Conservation (phyloP, 768 basidiomycete genomes). For the Mycena filopes region DNA sequence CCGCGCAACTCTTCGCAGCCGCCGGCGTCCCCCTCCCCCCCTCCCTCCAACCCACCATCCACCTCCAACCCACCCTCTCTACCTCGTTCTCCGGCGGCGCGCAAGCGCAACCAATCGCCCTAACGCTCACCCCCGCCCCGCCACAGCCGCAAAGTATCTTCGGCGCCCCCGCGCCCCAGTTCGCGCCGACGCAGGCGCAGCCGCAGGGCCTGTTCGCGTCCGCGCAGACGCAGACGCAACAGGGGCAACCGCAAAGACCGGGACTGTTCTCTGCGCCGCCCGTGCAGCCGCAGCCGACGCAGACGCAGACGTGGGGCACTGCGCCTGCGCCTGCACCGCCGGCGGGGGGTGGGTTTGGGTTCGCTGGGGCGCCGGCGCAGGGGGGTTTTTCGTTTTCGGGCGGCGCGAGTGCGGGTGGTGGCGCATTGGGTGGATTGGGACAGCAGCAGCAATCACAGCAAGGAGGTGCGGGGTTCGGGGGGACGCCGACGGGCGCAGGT, state of each 20-base stretch:
- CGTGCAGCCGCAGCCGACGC: not conserved
- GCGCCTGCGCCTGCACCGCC: not conserved
- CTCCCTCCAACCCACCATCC: not conserved
- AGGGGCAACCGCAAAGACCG: too few relatives aligned
- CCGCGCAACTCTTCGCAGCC: conserved; percentile 26
- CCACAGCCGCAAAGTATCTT: not conserved
- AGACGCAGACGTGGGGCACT: not conserved
- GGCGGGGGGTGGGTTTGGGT: not conserved
- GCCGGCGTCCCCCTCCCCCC: not conserved
- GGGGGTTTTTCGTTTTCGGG: conserved; percentile 17
- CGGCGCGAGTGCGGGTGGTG: not conserved
- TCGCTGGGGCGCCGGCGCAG: not conserved
- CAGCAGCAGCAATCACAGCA: not conserved
- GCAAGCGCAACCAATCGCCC: not conserved
- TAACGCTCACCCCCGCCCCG: not conserved
- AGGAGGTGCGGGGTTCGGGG: conserved; percentile 15
- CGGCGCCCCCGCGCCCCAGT: too few relatives aligned
- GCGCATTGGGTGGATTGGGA: not conserved
- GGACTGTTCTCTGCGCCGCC: too few relatives aligned
- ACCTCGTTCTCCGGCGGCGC: not conserved
- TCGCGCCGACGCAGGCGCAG: not conserved
- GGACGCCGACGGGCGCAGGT: not conserved
- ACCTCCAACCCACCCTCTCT: not conserved
- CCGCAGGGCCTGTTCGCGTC: not conserved
- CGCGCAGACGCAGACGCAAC: not conserved